These are phyloP conservation scores for Lichtheimia corymbifera DNA, from an alignment of 371 early-diverging fungal species.

Conservation along the genomic window DNA sequence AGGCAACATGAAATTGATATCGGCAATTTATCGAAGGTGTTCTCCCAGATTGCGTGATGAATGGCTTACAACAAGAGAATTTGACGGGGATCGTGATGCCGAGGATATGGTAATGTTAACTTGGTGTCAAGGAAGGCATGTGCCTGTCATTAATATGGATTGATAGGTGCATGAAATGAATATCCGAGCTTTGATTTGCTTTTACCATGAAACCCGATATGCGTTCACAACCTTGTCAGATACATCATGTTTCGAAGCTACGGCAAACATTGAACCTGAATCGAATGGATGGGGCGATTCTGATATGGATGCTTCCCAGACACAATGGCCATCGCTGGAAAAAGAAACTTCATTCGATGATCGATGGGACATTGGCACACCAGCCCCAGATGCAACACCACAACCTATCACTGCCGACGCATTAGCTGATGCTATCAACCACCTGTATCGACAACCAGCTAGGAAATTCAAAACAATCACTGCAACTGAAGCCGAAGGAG, in stretches of 20 bases:
- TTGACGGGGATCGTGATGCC: slow-evolving; percentile 59
- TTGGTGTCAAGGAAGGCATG: no score
- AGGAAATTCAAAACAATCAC: neutral
- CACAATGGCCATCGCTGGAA: no score
- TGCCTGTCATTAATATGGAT: no score
- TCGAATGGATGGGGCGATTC: no score
- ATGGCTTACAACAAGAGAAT: slow-evolving; percentile 63
- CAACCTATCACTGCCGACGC: neutral
- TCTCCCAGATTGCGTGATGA: slow-evolving; percentile 70
- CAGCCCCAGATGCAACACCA: neutral
- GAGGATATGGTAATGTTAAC: slow-evolving; percentile 57
- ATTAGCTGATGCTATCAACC: slow-evolving; percentile 9
- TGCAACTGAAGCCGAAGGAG: neutral
- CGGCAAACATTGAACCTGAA: no score
- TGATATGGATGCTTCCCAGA: no score
- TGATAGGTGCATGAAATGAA: no score
- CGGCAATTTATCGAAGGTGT: slow-evolving; percentile 72
- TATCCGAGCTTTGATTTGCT: no score
- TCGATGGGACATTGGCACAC: neutral
- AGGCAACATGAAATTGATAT: slow-evolving; percentile 78
- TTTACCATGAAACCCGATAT: no score
- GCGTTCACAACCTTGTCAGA: no score
- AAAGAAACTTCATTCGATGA: neutral
- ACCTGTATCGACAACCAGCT: slow-evolving; percentile 5
- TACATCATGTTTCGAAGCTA: no score